Evolutionary conservation across 441 rosid genomes (phyloP).

Genomic region (Biscutella auriculata): DNA sequence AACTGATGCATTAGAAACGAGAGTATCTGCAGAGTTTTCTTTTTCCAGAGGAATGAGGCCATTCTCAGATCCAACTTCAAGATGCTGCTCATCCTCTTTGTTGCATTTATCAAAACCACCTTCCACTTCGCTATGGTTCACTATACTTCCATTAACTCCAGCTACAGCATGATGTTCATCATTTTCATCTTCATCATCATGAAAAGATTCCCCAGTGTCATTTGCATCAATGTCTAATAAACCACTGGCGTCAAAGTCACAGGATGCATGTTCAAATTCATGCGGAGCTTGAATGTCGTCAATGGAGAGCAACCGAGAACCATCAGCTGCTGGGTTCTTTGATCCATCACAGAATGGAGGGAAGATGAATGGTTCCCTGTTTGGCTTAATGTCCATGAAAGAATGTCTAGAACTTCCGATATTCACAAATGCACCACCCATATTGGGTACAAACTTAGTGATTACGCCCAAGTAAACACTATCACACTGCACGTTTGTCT

Average conservation of each 20-base stretch:
- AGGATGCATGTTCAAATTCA: constrained; percentile 25
- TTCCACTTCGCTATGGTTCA: constrained; percentile 37
- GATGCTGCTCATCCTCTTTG: constrained; percentile 34
- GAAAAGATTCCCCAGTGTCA: constrained; percentile 42
- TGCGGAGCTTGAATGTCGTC: constrained; percentile 28
- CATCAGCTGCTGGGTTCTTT: constrained; percentile 34
- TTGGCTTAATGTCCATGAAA: constrained; percentile 69
- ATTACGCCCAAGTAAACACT: constrained; percentile 81
- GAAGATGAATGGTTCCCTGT: constrained; percentile 72
- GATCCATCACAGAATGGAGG: constrained; percentile 60
- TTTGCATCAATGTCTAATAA: constrained; percentile 26
- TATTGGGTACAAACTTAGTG: constrained; percentile 74
- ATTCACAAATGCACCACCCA: constrained; percentile 97
- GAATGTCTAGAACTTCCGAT: constrained; percentile 73
- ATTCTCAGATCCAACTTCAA: constrained; percentile 28
- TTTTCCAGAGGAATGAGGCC: constrained; percentile 24
- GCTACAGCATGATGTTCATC: constrained; percentile 49
- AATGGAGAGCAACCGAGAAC: constrained; percentile 24
- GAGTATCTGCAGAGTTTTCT: constrained; percentile 24
- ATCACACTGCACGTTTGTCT: constrained; percentile 77
- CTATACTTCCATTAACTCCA: constrained; percentile 43
- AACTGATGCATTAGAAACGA: constrained; percentile 23
- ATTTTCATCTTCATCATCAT: constrained; percentile 46
- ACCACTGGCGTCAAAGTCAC: constrained; percentile 34
- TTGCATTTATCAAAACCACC: constrained; percentile 32